phyloP scores from a whole-genome alignment of 208 protist genomes.

The Leishmania martiniquensis region DNA sequence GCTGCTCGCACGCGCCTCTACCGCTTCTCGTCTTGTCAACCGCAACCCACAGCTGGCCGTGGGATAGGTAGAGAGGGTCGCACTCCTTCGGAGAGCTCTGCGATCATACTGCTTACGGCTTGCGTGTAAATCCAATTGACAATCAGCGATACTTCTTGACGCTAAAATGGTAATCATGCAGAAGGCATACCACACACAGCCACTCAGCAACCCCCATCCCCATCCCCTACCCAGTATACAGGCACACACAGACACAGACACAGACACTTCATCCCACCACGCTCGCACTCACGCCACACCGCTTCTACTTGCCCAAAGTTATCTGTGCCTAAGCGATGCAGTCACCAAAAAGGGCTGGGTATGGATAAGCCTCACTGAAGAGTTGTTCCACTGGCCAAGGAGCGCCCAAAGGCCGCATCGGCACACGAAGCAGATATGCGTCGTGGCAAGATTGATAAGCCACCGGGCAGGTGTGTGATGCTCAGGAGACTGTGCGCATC shows the following conservation, averaged over 20 bases:
- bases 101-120: conserved; percentile 22
- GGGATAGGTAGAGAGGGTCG: neutral
- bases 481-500: too few relatives aligned
- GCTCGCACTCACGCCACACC: too few relatives aligned
- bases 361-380: too few relatives aligned
- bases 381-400: too few relatives aligned
- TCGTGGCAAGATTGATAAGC: too few relatives aligned
- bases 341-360: too few relatives aligned
- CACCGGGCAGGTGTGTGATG: too few relatives aligned
- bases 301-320: too few relatives aligned
- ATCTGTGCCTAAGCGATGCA: too few relatives aligned
- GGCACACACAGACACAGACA: neutral
- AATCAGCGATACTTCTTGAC: conserved; percentile 19
- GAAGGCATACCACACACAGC: neutral
- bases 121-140: conserved; percentile 8
- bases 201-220: conserved; percentile 2
- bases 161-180: conserved; percentile 13
- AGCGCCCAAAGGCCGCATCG: too few relatives aligned
- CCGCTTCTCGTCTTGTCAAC: neutral
- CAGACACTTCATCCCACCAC: too few relatives aligned
- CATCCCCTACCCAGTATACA: neutral
- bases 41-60: neutral
- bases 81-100: neutral
- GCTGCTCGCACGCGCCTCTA: neutral
- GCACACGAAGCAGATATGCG: neutral